These are phyloP conservation scores for Monilinia laxa DNA, from an alignment of 2,329 filamentous ascomycete species.

Conservation along the genomic window DNA sequence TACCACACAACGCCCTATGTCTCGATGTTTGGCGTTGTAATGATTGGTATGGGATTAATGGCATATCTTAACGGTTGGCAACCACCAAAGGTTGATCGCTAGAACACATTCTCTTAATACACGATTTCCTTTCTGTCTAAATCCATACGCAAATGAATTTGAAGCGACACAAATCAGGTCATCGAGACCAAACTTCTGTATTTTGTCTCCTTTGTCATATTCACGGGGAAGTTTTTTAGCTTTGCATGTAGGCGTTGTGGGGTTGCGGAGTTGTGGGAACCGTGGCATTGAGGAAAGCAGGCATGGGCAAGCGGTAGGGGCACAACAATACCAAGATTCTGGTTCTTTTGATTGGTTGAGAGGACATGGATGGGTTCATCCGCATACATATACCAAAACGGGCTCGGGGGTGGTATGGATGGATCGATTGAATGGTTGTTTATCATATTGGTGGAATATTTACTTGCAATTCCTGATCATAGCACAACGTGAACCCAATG, in stretches of 20 bases:
- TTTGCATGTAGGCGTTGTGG: constrained; percentile 20
- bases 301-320: constrained; percentile 17
- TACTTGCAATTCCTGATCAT: constrained; percentile 10
- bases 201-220: constrained; percentile 18
- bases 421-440: constrained; percentile 12
- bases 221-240: constrained; percentile 10
- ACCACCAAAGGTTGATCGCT: constrained; percentile 39
- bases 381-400: constrained; percentile 19
- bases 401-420: constrained; percentile 11
- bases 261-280: neutral
- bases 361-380: constrained; percentile 13
- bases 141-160: constrained; percentile 7
- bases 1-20: constrained; percentile 69
- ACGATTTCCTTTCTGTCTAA: constrained; percentile 10
- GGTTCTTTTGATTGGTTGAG: constrained; percentile 17
- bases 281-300: constrained; percentile 14
- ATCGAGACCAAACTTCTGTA: constrained; percentile 19
- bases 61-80: constrained; percentile 85
- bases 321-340: constrained; percentile 20
- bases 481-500: neutral
- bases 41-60: constrained; percentile 81
- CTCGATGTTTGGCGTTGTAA: constrained; percentile 77
- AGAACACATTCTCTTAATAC: constrained; percentile 22
- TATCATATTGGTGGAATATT: constrained; percentile 15
- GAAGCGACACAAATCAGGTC: constrained; percentile 8